Conservation (phyloP, 2,329 filamentous ascomycete genomes). For the Tolypocladium inflatum region DNA sequence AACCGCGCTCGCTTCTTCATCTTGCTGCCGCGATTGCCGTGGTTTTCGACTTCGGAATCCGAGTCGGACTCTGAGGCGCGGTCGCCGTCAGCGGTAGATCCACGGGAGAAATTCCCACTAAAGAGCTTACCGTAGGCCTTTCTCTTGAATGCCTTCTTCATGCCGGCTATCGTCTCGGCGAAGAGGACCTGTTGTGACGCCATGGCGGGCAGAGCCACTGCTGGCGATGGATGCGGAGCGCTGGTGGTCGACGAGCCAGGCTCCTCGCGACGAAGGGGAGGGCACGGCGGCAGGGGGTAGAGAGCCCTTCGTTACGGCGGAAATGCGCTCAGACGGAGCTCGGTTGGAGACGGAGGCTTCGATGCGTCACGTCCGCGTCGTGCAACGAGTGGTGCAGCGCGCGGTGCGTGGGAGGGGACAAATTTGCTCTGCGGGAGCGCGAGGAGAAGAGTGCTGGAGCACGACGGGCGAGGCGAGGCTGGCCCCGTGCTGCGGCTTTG, state of each 20-base stretch:
- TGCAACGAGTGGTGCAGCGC: background rate
- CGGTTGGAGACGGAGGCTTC: background rate
- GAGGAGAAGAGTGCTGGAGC: background rate
- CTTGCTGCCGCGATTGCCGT: slow-evolving; percentile 70
- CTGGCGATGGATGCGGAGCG: background rate
- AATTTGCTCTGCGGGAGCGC: background rate
- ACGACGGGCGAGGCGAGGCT: background rate
- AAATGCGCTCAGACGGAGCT: background rate
- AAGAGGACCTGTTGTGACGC: slow-evolving; percentile 51
- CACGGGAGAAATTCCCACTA: slow-evolving; percentile 2
- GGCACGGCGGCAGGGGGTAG: background rate
- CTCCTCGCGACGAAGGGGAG: background rate
- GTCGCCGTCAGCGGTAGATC: slow-evolving; percentile 10
- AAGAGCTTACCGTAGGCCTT: slow-evolving; percentile 46
- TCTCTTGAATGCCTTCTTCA: slow-evolving; percentile 59
- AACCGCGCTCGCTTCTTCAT: slow-evolving; percentile 67
- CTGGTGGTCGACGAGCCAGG: background rate
- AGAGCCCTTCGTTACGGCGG: background rate
- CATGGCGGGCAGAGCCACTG: slow-evolving; percentile 18
- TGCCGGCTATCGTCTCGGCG: slow-evolving; percentile 55
- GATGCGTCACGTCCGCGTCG: background rate
- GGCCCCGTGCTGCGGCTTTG: background rate
- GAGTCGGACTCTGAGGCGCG: slow-evolving; percentile 60
- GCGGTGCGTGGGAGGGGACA: background rate
- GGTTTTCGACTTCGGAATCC: slow-evolving; percentile 60